Percentiles rank a stretch among this genome's conserved stretches.
phyloP scores from a whole-genome alignment of 345 rosid species.

The Rhodamnia argentea region DNA sequence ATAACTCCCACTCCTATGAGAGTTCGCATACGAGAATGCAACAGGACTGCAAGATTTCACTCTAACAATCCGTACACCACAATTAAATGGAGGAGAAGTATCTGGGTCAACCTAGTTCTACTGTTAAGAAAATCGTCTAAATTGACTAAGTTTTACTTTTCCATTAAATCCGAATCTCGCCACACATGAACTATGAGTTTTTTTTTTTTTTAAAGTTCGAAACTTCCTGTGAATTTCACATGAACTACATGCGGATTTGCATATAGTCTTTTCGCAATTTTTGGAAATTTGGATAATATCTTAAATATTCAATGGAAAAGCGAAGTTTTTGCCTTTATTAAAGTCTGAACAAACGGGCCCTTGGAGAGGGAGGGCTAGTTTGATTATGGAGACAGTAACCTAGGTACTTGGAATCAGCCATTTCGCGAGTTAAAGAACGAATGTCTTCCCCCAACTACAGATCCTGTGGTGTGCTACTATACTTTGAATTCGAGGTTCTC shows the following conservation, averaged over 20 bases:
- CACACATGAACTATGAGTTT: too few species aligned
- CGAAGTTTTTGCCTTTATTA: too few species aligned
- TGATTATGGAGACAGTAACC: background rate
- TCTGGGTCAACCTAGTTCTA: background rate
- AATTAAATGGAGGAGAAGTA: background rate
- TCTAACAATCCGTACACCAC: background rate
- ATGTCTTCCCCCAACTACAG: background rate
- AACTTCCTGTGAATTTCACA: background rate
- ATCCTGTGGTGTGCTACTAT: background rate
- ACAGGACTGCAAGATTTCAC: background rate
- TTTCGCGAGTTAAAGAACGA: background rate
- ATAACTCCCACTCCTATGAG: background rate
- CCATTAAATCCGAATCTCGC: too few species aligned
- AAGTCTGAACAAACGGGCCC: background rate
- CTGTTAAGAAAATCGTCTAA: background rate
- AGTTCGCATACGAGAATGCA: background rate
- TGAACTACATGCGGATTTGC: too few species aligned
- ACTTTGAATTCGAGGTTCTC: background rate
- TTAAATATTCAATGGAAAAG: rapidly evolving
- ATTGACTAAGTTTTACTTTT: too few species aligned
- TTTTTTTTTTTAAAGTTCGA: background rate
- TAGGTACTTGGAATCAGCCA: background rate
- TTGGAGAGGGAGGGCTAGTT: background rate
- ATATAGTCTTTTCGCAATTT: background rate
- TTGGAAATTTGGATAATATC: background rate